Evolutionary conservation across 2,329 filamentous ascomycete species (phyloP), one percentile per base, ranked within the genome.

Genomic region (Ustulina deusta): DNA sequence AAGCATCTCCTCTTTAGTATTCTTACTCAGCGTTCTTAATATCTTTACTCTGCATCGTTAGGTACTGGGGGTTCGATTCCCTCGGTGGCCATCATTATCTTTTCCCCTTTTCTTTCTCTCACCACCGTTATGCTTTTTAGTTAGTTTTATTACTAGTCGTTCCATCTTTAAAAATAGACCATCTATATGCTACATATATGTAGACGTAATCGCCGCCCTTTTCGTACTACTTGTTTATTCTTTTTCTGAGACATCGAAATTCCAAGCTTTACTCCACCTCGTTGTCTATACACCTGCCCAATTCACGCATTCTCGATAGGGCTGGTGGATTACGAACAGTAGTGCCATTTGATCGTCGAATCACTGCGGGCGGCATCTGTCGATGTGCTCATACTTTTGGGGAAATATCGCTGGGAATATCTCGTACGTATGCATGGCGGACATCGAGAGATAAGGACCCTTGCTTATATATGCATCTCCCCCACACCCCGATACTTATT

Each of bases 371-470:
- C 29, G n/a, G 10, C n/a, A 38, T 11, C 2, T 56, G 22, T 29
- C 6, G 54, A 27, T 29, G 29, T 13, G 22, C 36, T 29, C 11
- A n/a, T 32, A 22, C 22, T 25, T 11, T 29, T 15, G 20, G 15
- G 36, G 25, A 11, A 46, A 48, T 49, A n/a, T 38, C 25, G 17
- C 27, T 36, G 38, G 20, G 6, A 25, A 48, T 11, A 22, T 54
- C 51, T 36, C 34, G 62, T 64, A 51, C 42, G 6, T n/a, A 36
- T 61, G 58, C 44, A 36, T n/a, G 42, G 32, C 17, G 34, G 57
- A 55, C 36, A 11, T 57, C 61, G n/a, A 54, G 40, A 65, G 66
- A 68, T 65, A 68, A 68, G 66, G 56, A 68, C 66, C 66, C 66
- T 54, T 62, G 62, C n/a, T 54, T 17, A 57, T 34, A 46, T 61